Percentiles rank a stretch among this genome's conserved stretches.
Evolutionary conservation across 352 stramenopile species (phyloP).

Genomic region (Pythium diclinum): DNA sequence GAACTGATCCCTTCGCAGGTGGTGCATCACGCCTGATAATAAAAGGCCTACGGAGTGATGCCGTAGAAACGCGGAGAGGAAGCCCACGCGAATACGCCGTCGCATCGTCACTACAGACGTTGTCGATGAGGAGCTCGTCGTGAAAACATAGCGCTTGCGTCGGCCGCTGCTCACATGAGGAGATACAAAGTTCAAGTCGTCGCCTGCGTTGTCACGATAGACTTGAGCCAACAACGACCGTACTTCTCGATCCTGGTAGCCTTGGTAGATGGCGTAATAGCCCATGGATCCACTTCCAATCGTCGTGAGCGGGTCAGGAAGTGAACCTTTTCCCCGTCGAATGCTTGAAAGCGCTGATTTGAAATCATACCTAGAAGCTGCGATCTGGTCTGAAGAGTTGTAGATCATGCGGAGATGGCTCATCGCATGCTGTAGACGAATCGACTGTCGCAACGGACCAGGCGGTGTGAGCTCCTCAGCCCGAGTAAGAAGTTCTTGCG

Average conservation of each 20-base stretch:
- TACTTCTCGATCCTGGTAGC: constrained; percentile 37
- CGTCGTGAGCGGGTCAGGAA: constrained; percentile 27
- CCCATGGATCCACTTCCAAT: constrained; percentile 39
- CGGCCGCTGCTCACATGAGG: constrained; percentile 22
- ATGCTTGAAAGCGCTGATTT: constrained; percentile 18
- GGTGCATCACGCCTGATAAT: constrained; percentile 39
- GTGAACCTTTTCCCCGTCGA: background rate
- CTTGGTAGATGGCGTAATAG: constrained; percentile 69
- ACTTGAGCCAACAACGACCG: constrained; percentile 38
- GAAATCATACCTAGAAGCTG: constrained; percentile 15
- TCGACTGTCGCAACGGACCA: constrained; percentile 6
- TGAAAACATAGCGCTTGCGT: background rate
- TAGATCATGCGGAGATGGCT: constrained; percentile 30
- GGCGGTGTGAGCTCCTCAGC: background rate
- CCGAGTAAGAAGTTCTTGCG: background rate
- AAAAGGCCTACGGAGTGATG: constrained; percentile 60
- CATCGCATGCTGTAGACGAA: constrained; percentile 26
- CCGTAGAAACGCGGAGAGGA: constrained; percentile 48
- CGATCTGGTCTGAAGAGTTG: constrained; percentile 22
- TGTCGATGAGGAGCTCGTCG: background rate
- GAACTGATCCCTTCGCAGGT: constrained; percentile 25
- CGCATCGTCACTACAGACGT: background rate
- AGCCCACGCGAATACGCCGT: constrained; percentile 41
- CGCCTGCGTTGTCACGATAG: constrained; percentile 30
- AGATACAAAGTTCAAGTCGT: constrained; percentile 26